Evolutionary conservation across 345 rosid species (phyloP).

Genomic region (Eucalyptus leucophloia): DNA sequence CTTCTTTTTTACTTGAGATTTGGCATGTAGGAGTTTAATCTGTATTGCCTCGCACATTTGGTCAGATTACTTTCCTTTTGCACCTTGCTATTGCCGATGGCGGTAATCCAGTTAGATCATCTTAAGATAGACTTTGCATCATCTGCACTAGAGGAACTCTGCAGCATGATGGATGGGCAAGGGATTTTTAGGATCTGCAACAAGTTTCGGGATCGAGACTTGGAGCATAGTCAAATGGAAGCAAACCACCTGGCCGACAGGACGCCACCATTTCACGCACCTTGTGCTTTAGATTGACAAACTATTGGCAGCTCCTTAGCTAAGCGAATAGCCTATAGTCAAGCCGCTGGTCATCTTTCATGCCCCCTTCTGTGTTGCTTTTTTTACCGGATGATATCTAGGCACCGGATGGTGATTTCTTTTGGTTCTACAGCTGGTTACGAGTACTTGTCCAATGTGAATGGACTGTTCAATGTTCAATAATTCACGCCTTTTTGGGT

Average conservation of each 20-base stretch:
- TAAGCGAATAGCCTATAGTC: neutral
- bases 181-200: neutral
- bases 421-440: neutral
- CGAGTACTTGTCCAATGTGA: neutral
- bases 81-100: neutral
- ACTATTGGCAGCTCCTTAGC: neutral
- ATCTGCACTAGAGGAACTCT: neutral
- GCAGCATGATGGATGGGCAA: neutral
- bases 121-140: neutral
- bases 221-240: neutral
- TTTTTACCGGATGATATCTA: neutral
- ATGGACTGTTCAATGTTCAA: neutral
- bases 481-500: neutral
- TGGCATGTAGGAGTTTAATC: neutral
- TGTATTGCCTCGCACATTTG: neutral
- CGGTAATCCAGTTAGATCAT: neutral
- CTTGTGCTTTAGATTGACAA: neutral
- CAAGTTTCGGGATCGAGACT: neutral
- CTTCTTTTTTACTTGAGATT: neutral
- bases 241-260: neutral
- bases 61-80: neutral
- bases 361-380: neutral
- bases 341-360: neutral
- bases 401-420: neutral
- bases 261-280: neutral